Percentiles rank a stretch among this genome's conserved stretches.
Conservation (phyloP, 176 grass and related monocot genomes). For the Ananas comosus region DNA sequence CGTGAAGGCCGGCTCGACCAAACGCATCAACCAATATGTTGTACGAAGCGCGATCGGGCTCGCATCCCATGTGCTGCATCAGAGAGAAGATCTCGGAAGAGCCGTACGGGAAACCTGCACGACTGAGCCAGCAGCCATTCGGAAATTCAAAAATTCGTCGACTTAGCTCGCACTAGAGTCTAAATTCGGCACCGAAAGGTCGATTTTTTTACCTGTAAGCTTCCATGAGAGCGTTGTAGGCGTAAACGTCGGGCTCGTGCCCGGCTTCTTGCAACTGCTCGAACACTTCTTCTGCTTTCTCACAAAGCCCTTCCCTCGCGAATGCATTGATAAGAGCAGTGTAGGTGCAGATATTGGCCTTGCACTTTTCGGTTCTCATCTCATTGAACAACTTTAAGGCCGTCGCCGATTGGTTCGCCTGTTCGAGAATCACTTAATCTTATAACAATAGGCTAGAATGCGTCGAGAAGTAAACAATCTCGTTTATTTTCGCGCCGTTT, state of each 20-base stretch:
- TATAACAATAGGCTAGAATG: not conserved
- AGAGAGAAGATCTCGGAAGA: constrained; percentile 74
- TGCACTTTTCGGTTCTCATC: constrained; percentile 75
- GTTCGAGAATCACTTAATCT: constrained; percentile 9
- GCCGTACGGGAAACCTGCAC: constrained; percentile 63
- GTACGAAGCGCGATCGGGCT: constrained; percentile 85
- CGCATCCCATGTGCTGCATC: constrained; percentile 88
- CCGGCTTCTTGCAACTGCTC: constrained; percentile 77
- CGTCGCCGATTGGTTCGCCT: constrained; percentile 67
- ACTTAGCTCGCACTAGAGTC: not conserved
- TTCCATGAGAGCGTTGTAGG: constrained; percentile 93
- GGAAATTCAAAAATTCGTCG: not conserved
- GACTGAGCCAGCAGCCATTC: constrained; percentile 22
- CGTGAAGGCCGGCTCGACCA: constrained; percentile 75
- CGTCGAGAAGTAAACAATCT: too few species aligned
- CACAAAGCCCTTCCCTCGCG: constrained; percentile 74
- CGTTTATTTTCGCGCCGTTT: too few species aligned
- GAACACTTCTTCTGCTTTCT: constrained; percentile 79
- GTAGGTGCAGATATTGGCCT: constrained; percentile 91
- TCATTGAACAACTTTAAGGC: constrained; percentile 65
- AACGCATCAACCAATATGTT: constrained; percentile 93
- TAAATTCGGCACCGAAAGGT: too few species aligned
- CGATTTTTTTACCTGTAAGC: constrained; percentile 54
- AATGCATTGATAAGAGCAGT: constrained; percentile 86
- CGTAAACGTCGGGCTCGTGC: constrained; percentile 80